Evolutionary conservation across 306 rosid species (phyloP).

Genomic region (Erythrophleum fordii): DNA sequence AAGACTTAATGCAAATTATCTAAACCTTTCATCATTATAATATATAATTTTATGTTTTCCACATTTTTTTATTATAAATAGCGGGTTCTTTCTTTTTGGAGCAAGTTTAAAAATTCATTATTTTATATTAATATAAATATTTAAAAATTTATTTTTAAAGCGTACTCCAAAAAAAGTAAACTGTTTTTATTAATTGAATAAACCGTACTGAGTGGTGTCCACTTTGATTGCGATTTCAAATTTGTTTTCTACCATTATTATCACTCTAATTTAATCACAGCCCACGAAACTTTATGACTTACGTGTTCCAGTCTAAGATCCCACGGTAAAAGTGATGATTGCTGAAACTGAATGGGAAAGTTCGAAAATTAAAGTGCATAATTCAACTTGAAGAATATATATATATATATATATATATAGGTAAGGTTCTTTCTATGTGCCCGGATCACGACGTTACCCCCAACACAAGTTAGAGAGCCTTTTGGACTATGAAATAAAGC

Average conservation of each 20-base stretch:
- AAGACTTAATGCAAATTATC: too few relatives aligned
- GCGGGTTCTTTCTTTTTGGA: not conserved
- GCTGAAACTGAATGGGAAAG: constrained; percentile 43
- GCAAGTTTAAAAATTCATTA: not conserved
- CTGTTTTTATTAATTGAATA: not conserved
- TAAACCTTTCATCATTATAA: too few relatives aligned
- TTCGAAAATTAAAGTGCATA: constrained; percentile 42
- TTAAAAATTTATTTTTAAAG: not conserved
- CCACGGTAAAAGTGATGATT: constrained; percentile 2
- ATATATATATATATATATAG: not conserved
- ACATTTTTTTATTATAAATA: too few relatives aligned
- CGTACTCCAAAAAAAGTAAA: not conserved
- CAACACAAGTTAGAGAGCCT: constrained; percentile 15
- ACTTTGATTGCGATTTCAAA: constrained; percentile 45
- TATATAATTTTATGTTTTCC: too few relatives aligned
- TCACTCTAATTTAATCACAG: constrained; percentile 31
- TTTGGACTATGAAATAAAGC: constrained; percentile 22
- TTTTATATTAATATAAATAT: not conserved
- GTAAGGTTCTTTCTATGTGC: constrained; percentile 21
- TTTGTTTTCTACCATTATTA: constrained; percentile 50
- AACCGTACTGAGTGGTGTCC: not conserved
- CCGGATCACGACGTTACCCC: constrained; percentile 27
- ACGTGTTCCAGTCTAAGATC: constrained; percentile 24
- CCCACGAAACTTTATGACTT: constrained; percentile 34
- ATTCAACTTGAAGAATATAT: too few relatives aligned